A percentile compares a stretch with the other conserved stretches of the same genome.
phyloP scores from a whole-genome alignment of 1,284 basidiomycete genomes.

The Xanthoconium separans region DNA sequence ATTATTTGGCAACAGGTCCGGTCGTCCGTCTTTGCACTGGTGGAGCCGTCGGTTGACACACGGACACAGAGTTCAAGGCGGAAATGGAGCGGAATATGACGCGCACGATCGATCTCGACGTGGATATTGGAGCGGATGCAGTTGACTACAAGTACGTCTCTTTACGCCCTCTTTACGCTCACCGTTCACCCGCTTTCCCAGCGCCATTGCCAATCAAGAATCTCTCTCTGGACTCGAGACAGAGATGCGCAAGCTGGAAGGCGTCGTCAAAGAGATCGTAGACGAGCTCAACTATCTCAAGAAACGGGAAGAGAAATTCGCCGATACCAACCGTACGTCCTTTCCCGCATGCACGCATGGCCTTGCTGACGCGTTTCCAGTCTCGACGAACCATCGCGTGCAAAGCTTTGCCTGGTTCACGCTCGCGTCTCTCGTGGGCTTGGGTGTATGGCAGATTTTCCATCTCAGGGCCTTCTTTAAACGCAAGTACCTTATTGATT shows the following conservation, averaged over 20 bases:
- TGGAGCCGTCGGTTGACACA: background rate
- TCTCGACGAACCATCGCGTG: constrained; percentile 89
- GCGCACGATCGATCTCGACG: constrained; percentile 86
- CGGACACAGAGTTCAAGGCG: constrained; percentile 18
- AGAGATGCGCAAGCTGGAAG: constrained; percentile 97
- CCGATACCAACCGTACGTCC: constrained; percentile 86
- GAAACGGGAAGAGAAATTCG: constrained; percentile 84
- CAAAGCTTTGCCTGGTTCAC: constrained; percentile 93
- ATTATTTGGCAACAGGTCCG: constrained; percentile 68
- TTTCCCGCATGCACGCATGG: background rate
- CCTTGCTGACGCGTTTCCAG: constrained; percentile 42
- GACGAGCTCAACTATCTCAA: constrained; percentile 95
- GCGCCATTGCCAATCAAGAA: constrained; percentile 98
- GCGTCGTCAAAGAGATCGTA: constrained; percentile 89
- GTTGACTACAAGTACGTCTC: constrained; percentile 92
- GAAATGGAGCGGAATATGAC: constrained; percentile 39
- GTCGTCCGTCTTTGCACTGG: constrained; percentile 30
- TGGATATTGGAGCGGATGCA: constrained; percentile 98
- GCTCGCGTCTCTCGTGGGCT: constrained; percentile 72
- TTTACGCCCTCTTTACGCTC: background rate
- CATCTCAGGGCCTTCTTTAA: constrained; percentile 95
- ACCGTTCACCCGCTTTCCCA: constrained; percentile 32
- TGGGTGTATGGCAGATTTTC: constrained; percentile 94
- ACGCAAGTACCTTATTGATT: constrained; percentile 96
- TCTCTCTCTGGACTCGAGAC: constrained; percentile 94